phyloP scores from a whole-genome alignment of 805 yeast species.

The Starmerella vitae region DNA sequence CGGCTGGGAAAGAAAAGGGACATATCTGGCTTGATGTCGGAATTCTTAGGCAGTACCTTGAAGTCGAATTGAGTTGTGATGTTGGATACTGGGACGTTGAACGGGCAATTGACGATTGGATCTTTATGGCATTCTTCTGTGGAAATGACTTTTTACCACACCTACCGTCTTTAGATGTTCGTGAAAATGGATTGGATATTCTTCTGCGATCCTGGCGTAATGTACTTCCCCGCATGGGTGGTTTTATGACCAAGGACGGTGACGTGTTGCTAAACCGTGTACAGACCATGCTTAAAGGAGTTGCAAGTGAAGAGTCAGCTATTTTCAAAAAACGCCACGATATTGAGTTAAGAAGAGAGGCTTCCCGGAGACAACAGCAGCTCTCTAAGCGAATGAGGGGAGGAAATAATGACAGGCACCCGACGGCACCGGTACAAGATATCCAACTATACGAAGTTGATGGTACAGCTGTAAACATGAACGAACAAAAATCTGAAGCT shows the following conservation, averaged over 20 bases:
- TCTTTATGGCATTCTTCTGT: slow-evolving; percentile 94
- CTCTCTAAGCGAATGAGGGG: slow-evolving; percentile 21
- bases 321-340: slow-evolving; percentile 61
- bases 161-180: slow-evolving; percentile 82
- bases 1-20: slow-evolving; percentile 47
- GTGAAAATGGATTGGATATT: slow-evolving; percentile 84
- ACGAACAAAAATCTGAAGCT: too few species aligned
- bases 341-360: slow-evolving; percentile 55
- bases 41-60: slow-evolving; percentile 75
- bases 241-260: slow-evolving; percentile 86
- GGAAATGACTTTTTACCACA: slow-evolving; percentile 98
- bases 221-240: slow-evolving; percentile 48
- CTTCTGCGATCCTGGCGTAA: slow-evolving; percentile 75
- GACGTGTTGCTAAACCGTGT: slow-evolving; percentile 60
- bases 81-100: slow-evolving; percentile 69
- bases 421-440: slow-evolving; percentile 50
- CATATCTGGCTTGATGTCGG: slow-evolving; percentile 88
- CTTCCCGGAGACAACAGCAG: slow-evolving; percentile 24
- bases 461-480: slow-evolving; percentile 50
- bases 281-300: slow-evolving; percentile 48
- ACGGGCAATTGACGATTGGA: slow-evolving; percentile 97
- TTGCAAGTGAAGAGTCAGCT: slow-evolving; percentile 63
- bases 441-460: slow-evolving; percentile 63
- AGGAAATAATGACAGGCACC: slow-evolving; percentile 25
- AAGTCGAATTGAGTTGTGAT: slow-evolving; percentile 58